Percentiles rank a stretch among this genome's conserved stretches.
Conservation (phyloP, 2,329 filamentous ascomycete species). For the Lomentospora prolificans region DNA sequence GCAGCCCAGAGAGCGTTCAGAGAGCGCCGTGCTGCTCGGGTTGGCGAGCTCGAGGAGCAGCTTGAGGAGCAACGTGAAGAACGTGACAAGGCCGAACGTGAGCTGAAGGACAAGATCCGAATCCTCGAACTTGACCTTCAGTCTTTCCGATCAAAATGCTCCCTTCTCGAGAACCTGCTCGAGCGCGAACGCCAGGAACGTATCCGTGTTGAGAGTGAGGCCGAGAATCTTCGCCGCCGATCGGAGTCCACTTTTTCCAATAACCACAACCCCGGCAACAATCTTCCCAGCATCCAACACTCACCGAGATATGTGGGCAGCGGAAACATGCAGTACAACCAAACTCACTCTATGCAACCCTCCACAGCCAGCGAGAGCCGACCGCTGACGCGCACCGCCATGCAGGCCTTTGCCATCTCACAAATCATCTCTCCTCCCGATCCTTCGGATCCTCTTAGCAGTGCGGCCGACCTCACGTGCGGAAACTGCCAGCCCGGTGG, state of each 20-base stretch:
- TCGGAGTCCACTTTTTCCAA: slow-evolving; percentile 14
- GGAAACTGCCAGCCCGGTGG: slow-evolving; percentile 45
- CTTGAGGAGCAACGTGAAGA: slow-evolving; percentile 50
- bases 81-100: slow-evolving; percentile 46
- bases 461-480: slow-evolving; percentile 34
- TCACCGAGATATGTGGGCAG: background rate
- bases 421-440: slow-evolving; percentile 48
- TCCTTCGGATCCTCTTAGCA: slow-evolving; percentile 21
- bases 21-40: slow-evolving; percentile 74
- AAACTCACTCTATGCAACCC: background rate
- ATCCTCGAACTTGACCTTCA: slow-evolving; percentile 57
- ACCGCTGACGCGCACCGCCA: slow-evolving; percentile 12
- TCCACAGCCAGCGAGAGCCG: background rate
- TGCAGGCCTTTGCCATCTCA: slow-evolving; percentile 42
- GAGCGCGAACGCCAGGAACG: slow-evolving; percentile 45
- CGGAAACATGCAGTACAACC: background rate
- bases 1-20: slow-evolving; percentile 86
- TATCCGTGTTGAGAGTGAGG: slow-evolving; percentile 31
- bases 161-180: slow-evolving; percentile 53
- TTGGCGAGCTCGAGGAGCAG: slow-evolving; percentile 64
- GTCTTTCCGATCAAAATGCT: slow-evolving; percentile 52
- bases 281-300: slow-evolving; percentile 11
- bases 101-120: slow-evolving; percentile 45
- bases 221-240: slow-evolving; percentile 23
- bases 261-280: slow-evolving; percentile 9